Base-by-base conservation (phyloP, 805 yeast species). In the Cyberlindnera maritima region DNA sequence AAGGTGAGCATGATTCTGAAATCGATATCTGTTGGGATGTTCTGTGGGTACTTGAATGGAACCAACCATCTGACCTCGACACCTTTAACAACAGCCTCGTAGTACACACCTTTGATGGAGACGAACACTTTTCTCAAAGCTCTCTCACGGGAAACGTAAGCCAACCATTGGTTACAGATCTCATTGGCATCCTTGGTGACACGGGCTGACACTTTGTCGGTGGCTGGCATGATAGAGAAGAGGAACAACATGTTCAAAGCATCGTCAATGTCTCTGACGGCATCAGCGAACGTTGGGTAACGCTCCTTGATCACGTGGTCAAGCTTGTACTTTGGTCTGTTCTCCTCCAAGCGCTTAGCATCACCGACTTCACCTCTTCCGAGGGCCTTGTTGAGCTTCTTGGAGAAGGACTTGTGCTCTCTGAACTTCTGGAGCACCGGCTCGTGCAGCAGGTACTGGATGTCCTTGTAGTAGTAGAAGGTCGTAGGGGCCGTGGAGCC, bases 401-500 rank as follows among this genome's bases (percentile, higher is more conserved):
- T 87, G 44, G 97, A 85, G 69, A 94, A 94, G 6, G 94, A 79
- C 75, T 94, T 94, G 70, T 94, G 98, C 50, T 91, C 96, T 71
- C 99, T 81, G 70, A 94, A 94, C 68, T 88, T 90, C 52, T 77
- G 79, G 59, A 94, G 75, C 21, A 94, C 86, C 4, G 98, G 98
- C 71, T 94, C 99, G 66, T 94, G 99, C 73, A 89, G 71, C 58
- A 94, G 74, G 67, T 92, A 94, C 68, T 91, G 96, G 55, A 94
- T 94, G 67, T 94, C 99, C 68, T 90, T 94, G 54, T 85, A 67
- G 66, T 90, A 92, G 71, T 94, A 94, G 66, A 94, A 95, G 3
- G 99, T 94, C 20, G 86, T 85, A 39, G 96, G 96, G 21, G 95
- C 96, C 8, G 97, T 88, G n/a, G 96, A 87, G 19, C 99, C 98